Base-by-base conservation (phyloP, 2,329 filamentous ascomycete species). In the Fusarium acutatum region DNA sequence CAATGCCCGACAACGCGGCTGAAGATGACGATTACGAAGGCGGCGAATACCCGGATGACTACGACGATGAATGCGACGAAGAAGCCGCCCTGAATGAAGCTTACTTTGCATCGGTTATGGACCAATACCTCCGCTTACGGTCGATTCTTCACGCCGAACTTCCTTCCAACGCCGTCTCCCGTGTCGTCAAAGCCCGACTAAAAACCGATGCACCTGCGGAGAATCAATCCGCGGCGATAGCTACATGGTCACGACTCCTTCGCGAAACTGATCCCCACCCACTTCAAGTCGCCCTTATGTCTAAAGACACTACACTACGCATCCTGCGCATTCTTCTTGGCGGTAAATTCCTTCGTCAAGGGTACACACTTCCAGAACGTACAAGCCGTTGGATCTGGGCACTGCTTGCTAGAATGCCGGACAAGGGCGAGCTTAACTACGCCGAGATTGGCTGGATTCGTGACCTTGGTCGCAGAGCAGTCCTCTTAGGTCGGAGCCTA, bases 351-450 rank as follows among this genome's bases (percentile, higher is more conserved):
- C 87, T 92, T 60, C 88, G 87, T 50, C 88, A 87, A 56, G 88
- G 88, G n/a, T 82, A 85, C 28, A 86, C 87, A 35, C 84, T 94
- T 35, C 86, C 89, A 32, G 88, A 89, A 75, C 88, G 91, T 53
- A 90, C 93, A 9, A 95, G 94, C 67, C 88, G 90, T 22, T 98
- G 96, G 96, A 85, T 94, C 8, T 98, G 95, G 95, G 91, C 92
- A 1, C 82, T 97, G 64, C 85, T 98, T 49, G 94, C 93, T 6
- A 88, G 91, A 64, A 87, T 96, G 66, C 91, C 93, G 2, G 93
- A 94, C 40, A 84, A 90, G 15, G 94, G 94, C 4, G 91, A 93
- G 80, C 84, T 98, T 80, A 89, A 90, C 69, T 92, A 94, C 71
- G 88, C 90, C 47, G 93, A 96, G 78, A 89, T 97, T 37, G 92